Evolutionary conservation across 2,329 filamentous ascomycete species (phyloP).

Genomic region (Diplocarpon rosae): DNA sequence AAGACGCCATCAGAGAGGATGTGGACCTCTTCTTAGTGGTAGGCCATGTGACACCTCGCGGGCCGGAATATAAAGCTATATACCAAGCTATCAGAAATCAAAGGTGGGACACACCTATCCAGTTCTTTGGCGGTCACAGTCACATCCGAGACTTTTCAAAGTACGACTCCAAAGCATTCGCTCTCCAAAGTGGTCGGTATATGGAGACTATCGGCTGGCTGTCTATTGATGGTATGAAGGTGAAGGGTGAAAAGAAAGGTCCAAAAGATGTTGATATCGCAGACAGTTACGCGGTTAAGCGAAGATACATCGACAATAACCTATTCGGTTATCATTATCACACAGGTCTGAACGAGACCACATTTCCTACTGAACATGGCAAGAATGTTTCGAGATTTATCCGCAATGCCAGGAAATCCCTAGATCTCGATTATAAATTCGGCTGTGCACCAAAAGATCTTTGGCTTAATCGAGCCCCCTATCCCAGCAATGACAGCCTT

Average conservation of each 20-base stretch:
- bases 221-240: constrained; percentile 58
- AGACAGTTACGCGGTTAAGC: constrained; percentile 48
- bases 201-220: constrained; percentile 94
- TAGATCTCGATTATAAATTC: constrained; percentile 61
- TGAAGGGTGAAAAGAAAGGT: constrained; percentile 21
- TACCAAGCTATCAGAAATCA: constrained; percentile 67
- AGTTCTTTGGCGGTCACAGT: constrained; percentile 83
- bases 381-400: constrained; percentile 63
- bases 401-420: constrained; percentile 51
- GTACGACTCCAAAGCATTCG: constrained; percentile 70
- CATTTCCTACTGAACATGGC: constrained; percentile 68
- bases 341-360: constrained; percentile 56
- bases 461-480: constrained; percentile 73
- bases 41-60: constrained; percentile 76
- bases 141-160: constrained; percentile 77
- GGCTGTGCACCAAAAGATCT: constrained; percentile 76
- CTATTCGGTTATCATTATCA: constrained; percentile 76
- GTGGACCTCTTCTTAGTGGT: constrained; percentile 79
- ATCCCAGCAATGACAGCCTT: constrained; percentile 63
- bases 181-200: constrained; percentile 79
- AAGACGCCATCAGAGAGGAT: constrained; percentile 71
- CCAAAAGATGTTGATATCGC: constrained; percentile 24
- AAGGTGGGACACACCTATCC: constrained; percentile 74
- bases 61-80: constrained; percentile 66
- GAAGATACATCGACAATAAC: constrained; percentile 91